phyloP scores from a whole-genome alignment of 1,284 basidiomycete species.

The Moesziomyces aphidis region DNA sequence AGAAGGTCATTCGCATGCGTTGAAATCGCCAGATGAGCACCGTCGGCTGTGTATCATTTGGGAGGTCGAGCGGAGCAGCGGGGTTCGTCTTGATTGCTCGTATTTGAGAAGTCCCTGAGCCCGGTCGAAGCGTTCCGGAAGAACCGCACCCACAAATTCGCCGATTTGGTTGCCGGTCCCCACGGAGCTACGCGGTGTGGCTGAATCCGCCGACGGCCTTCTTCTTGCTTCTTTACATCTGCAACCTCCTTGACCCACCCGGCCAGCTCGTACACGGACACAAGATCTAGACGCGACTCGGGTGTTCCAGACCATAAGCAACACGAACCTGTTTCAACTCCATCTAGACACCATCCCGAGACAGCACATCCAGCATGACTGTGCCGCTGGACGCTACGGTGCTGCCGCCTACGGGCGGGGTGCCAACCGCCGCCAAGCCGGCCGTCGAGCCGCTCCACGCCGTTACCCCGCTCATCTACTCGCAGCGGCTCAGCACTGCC shows the following conservation, averaged over 20 bases:
- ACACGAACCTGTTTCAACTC: not conserved
- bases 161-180: conserved; percentile 14
- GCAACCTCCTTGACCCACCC: too few species aligned
- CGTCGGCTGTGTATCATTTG: too few species aligned
- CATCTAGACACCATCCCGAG: not conserved
- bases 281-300: too few species aligned
- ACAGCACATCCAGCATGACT: conserved; percentile 6
- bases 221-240: not conserved
- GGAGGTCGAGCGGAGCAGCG: too few species aligned
- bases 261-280: too few species aligned
- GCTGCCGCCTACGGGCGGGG: not conserved
- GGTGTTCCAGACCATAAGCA: too few species aligned
- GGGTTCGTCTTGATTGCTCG: too few species aligned
- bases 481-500: conserved; percentile 6
- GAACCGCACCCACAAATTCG: conserved; percentile 12
- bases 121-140: too few species aligned
- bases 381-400: not conserved
- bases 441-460: conserved; percentile 5
- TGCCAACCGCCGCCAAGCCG: not conserved
- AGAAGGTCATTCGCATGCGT: too few species aligned
- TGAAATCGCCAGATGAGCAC: too few species aligned
- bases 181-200: too few species aligned
- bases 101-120: not conserved
- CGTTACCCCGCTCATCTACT: conserved; percentile 24
- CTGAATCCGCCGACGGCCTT: not conserved